A percentile compares a stretch with the other conserved stretches of the same genome.
phyloP scores from a whole-genome alignment of 441 rosid species.

The Manihot esculenta region DNA sequence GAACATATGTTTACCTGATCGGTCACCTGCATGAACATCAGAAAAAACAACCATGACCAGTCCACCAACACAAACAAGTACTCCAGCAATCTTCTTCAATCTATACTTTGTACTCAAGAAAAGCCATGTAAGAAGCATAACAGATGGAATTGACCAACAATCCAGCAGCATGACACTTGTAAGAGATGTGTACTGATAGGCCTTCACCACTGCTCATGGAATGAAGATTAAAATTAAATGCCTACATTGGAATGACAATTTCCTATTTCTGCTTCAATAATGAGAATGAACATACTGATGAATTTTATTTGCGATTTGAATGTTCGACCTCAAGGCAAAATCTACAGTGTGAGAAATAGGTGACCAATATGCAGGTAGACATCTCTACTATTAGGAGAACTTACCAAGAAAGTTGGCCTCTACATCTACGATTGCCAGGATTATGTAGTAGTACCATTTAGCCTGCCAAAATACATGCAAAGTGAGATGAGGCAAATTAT shows the following conservation, averaged over 20 bases:
- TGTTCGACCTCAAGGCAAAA: not conserved
- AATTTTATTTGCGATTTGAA: not conserved
- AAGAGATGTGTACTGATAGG: slow-evolving; percentile 83
- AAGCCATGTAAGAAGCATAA: slow-evolving; percentile 76
- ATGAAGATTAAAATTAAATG: slow-evolving; percentile 14
- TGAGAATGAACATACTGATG: not conserved
- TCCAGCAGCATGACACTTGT: slow-evolving; percentile 95
- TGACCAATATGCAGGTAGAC: not conserved
- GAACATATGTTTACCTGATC: slow-evolving; percentile 56
- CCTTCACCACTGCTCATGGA: slow-evolving; percentile 74
- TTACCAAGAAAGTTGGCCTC: slow-evolving; percentile 91
- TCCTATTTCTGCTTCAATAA: not conserved
- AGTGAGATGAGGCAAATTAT: not conserved
- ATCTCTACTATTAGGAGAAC: slow-evolving; percentile 22
- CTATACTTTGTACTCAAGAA: slow-evolving; percentile 79
- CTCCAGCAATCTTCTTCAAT: slow-evolving; percentile 73
- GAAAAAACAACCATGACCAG: slow-evolving; percentile 81
- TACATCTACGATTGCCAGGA: slow-evolving; percentile 81
- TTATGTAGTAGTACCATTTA: slow-evolving; percentile 79
- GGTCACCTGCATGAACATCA: slow-evolving; percentile 78
- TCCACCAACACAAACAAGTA: slow-evolving; percentile 72
- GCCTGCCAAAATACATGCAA: slow-evolving; percentile 54
- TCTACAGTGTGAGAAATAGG: slow-evolving; percentile 4
- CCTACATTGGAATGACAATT: not conserved
- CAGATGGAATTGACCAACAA: slow-evolving; percentile 92